These are phyloP conservation scores for Cladosporium sp. DNA, from an alignment of 2,329 filamentous ascomycete species.

Conservation along the genomic window DNA sequence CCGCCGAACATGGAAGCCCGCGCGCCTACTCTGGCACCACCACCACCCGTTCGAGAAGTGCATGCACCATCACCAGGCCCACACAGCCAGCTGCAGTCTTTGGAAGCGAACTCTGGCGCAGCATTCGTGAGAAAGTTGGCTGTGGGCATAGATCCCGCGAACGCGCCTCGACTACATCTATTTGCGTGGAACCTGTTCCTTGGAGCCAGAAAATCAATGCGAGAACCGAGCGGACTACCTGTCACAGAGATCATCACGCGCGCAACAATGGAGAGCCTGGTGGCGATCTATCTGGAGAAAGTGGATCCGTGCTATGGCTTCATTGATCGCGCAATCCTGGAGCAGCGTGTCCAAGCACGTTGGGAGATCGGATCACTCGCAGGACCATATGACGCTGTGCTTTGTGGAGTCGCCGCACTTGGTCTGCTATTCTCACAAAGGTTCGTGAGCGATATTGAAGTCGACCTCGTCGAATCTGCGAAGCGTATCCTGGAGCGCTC, in stretches of 20 bases:
- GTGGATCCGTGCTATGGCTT: constrained; percentile 48
- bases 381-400: constrained; percentile 38
- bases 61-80: constrained; percentile 2
- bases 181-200: constrained; percentile 48
- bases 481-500: constrained; percentile 35
- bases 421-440: constrained; percentile 44
- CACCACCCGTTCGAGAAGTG: constrained; percentile 4
- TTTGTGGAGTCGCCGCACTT: constrained; percentile 49
- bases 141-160: constrained; percentile 44
- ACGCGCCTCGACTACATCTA: constrained; percentile 44
- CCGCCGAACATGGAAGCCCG: not conserved
- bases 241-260: constrained; percentile 42
- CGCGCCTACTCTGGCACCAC: not conserved
- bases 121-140: constrained; percentile 47
- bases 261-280: constrained; percentile 39
- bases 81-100: constrained; percentile 27
- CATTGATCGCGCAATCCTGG: constrained; percentile 28
- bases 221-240: constrained; percentile 16
- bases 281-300: constrained; percentile 44
- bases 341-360: constrained; percentile 25
- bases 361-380: constrained; percentile 27
- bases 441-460: constrained; percentile 34
- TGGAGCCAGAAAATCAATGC: constrained; percentile 13
- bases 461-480: constrained; percentile 42
- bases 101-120: constrained; percentile 50